These are phyloP conservation scores for Senna siamea DNA, from an alignment of 306 rosid species.

Conservation along the genomic window DNA sequence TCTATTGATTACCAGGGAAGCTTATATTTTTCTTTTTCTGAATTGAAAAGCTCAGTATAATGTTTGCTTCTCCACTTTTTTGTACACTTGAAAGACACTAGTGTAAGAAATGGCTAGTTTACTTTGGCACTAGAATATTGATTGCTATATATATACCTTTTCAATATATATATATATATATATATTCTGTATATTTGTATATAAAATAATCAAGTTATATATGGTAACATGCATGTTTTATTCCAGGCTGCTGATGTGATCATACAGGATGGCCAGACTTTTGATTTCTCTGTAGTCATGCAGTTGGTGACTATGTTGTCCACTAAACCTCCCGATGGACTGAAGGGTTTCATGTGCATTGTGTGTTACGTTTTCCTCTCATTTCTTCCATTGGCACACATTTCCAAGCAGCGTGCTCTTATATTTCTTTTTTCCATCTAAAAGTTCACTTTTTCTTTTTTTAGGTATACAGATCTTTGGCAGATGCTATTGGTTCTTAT, in stretches of 20 bases:
- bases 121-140: conserved; percentile 21
- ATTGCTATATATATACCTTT: conserved; percentile 22
- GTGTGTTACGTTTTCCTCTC: conserved; percentile 52
- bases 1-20: no score
- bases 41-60: no score
- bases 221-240: conserved; percentile 37
- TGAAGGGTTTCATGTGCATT: conserved; percentile 83
- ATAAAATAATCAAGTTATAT: conserved; percentile 27
- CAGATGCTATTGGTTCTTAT: conserved; percentile 90
- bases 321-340: conserved; percentile 71
- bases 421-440: conserved; percentile 33
- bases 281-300: conserved; percentile 80
- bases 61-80: no score
- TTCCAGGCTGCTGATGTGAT: conserved; percentile 90
- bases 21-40: no score
- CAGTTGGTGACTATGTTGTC: conserved; percentile 85
- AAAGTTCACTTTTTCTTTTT: conserved; percentile 42
- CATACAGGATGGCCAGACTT: conserved; percentile 80
- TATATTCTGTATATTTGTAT: no score
- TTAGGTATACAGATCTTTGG: conserved; percentile 92
- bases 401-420: conserved; percentile 35
- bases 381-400: conserved; percentile 40
- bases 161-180: neutral
- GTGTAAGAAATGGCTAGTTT: conserved; percentile 30
- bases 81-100: neutral